Evolutionary conservation across 441 rosid genomes (phyloP), one percentile per base, ranked within the genome.

Genomic region (Adansonia grandidieri): DNA sequence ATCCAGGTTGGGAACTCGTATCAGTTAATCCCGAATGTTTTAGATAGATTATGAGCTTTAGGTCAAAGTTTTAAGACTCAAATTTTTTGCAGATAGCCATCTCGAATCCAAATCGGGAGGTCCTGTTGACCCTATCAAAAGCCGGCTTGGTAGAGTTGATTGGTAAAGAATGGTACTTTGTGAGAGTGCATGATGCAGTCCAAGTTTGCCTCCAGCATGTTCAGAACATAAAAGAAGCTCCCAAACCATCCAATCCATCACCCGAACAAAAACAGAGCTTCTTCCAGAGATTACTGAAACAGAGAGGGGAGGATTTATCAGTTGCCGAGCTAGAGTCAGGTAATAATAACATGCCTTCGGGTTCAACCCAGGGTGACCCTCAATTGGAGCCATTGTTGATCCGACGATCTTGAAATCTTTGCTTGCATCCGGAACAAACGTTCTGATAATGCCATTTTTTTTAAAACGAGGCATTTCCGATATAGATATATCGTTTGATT

Each of bases 121-220:
- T 96, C 73, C 89, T 92, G 13, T 80, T 88, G 77, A 92, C 93
- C 13, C 81, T 96, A 69, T 83, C 96, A 71, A 96, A 86, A 83
- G 83, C 99, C 28, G 96, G 95, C 6, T 74, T 90, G 8, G 91
- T 93, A 32, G 97, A 93, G 45, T 87, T 90, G 68, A 87, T 96
- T 48, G 99, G 99, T 14, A 94, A 96, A 78, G 98, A 96, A 67
- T 94, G 98, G 98, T 92, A 79, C 87, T 96, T 92, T 51, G 99
- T 96, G 69, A 87, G 99, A 69, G 94, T 94, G 22, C 99, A 94
- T 20, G 99, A 96, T 62, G 98, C 99, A 0, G 98, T 96, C 61
- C 99, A 92, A 76, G 97, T 94, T 51, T 96, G 99, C 84, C 97
- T 96, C 64, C 98, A 91, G 77, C 91, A 85, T 64, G 94, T 92